These are phyloP conservation scores for Cinnamomum micranthum DNA, from an alignment of 164 flowering plant genomes.

Conservation along the genomic window DNA sequence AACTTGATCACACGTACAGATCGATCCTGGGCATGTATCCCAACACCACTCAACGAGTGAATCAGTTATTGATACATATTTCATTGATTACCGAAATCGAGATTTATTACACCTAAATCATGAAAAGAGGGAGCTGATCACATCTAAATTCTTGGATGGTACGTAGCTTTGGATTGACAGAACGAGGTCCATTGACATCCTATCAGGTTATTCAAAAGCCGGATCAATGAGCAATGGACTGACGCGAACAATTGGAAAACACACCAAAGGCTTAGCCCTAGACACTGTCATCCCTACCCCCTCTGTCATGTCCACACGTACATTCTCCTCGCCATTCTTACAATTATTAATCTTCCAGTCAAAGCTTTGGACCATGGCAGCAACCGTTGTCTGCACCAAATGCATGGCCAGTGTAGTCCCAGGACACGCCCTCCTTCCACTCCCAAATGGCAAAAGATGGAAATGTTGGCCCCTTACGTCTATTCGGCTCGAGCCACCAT, in stretches of 20 bases:
- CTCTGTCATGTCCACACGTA: not conserved
- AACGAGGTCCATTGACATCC: not conserved
- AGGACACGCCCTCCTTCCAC: conserved; percentile 29
- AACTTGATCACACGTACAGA: too few relatives aligned
- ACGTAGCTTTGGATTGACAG: not conserved
- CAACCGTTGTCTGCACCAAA: not conserved
- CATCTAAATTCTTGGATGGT: not conserved
- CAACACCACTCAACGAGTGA: too few relatives aligned
- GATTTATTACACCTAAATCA: too few relatives aligned
- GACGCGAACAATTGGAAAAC: not conserved
- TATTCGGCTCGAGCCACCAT: not conserved
- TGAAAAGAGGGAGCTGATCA: not conserved
- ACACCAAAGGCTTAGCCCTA: conserved; percentile 3
- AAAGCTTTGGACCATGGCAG: conserved; percentile 13
- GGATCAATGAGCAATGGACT: not conserved
- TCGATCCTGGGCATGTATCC: too few relatives aligned
- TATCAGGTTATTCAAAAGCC: not conserved
- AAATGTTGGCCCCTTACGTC: conserved; percentile 33
- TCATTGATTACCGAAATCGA: too few relatives aligned
- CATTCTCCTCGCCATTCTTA: not conserved
- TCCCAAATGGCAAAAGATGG: conserved; percentile 32
- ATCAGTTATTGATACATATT: too few relatives aligned
- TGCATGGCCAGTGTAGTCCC: conserved; percentile 8
- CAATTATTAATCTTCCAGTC: conserved; percentile 1
- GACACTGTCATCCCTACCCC: not conserved